Evolutionary conservation across 2,329 filamentous ascomycete genomes (phyloP), one percentile per base, ranked within the genome.

Genomic region (Amauroascus verrucosus): DNA sequence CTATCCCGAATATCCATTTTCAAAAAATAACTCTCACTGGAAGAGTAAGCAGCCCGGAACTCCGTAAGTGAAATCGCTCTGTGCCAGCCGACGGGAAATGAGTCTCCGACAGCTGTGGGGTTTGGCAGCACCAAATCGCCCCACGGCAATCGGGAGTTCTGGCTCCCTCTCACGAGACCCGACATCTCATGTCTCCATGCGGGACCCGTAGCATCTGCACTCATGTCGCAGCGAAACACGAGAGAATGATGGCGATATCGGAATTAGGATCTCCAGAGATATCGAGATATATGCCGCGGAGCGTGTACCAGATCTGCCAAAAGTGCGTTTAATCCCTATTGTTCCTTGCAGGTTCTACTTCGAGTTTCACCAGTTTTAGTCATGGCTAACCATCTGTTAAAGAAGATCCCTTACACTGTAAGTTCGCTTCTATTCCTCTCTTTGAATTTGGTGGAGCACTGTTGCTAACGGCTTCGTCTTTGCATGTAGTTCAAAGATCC

Each of bases 401-500:
- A 54, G 18, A 49, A 44, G 38, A 44, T 49, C 32, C 52, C 45
- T n/a, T 49, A 49, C 16, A 54, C 45, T 49, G 45, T 54, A 28
- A 33, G 45, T 33, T n/a, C 0, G 22, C 26, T n/a, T 6, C 24
- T 16, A n/a, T 37, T 20, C 4, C 30, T 22, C 22, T 22, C 37
- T 40, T 33, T 16, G 3, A 48, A 30, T 9, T 30, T 30, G 5
- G 24, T 24, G 16, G 32, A 33, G 6, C 14, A 22, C n/a, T n/a
- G n/a, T n/a, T n/a, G 20, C 24, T n/a, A 9, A 38, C 14, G 22
- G 8, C 33, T 18, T 47, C 48, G 7, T 16, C 1, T 24, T 3
- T 24, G 38, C 9, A 11, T 11, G 18, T 55, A 55, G 54, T 55
- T 55, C 35, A 55, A 56, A 22, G 50, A 53, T 35, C 38, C 49